phyloP scores from a whole-genome alignment of 2,329 filamentous ascomycete genomes.

The Phialemoniopsis sp. region DNA sequence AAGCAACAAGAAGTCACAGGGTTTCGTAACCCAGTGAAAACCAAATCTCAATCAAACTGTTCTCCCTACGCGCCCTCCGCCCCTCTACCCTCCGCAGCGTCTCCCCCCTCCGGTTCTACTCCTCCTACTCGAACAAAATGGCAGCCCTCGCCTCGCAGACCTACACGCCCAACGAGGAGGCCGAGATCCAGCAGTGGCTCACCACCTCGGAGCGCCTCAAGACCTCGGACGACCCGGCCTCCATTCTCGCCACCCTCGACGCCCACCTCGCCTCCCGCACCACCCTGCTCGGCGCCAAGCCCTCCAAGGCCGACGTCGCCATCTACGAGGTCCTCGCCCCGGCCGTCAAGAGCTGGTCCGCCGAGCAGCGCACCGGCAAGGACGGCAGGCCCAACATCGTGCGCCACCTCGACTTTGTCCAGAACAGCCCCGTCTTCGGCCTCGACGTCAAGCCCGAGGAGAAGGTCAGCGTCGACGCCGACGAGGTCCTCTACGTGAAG shows the following conservation, averaged over 20 bases:
- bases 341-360: constrained; percentile 71
- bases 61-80: constrained; percentile 32
- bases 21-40: constrained; percentile 4
- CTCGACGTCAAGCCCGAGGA: constrained; percentile 66
- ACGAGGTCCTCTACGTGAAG: constrained; percentile 82
- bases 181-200: constrained; percentile 87
- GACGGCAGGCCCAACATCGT: constrained; percentile 88
- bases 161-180: constrained; percentile 76
- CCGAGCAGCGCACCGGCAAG: constrained; percentile 86
- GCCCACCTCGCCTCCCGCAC: constrained; percentile 82
- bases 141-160: constrained; percentile 60
- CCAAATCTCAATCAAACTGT: constrained; percentile 31
- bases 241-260: constrained; percentile 77
- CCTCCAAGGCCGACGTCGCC: constrained; percentile 80
- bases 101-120: constrained; percentile 20
- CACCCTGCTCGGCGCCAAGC: constrained; percentile 84
- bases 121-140: constrained; percentile 48
- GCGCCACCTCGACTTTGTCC: constrained; percentile 88
- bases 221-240: constrained; percentile 42
- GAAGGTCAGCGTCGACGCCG: constrained; percentile 74
- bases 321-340: constrained; percentile 77
- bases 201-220: constrained; percentile 70
- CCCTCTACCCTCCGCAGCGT: constrained; percentile 29
- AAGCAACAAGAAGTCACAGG: constrained; percentile 2
- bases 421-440: constrained; percentile 76